Conservation (phyloP, 495 filamentous ascomycete species). For the Penicillium herquei region DNA sequence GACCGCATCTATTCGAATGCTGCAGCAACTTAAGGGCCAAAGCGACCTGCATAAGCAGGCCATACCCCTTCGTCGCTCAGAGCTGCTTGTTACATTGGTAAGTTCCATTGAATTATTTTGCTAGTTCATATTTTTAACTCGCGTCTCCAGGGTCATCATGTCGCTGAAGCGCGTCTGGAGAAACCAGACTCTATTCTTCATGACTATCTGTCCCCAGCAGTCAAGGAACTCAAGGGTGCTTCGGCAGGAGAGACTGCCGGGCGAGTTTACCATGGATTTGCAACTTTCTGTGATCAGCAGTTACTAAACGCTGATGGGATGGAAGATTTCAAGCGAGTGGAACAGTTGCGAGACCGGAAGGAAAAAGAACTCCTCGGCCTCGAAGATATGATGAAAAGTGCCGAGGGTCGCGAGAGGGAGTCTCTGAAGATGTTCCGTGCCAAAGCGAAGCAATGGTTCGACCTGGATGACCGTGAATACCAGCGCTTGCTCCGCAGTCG, state of each 20-base stretch:
- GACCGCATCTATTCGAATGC: constrained; percentile 84
- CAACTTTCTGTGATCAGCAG: constrained; percentile 91
- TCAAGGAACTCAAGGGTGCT: constrained; percentile 73
- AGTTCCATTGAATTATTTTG: constrained; percentile 11
- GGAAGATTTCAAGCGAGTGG: constrained; percentile 80
- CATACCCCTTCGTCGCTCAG: constrained; percentile 70
- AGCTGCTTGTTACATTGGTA: constrained; percentile 83
- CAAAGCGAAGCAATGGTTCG: constrained; percentile 84
- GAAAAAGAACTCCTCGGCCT: constrained; percentile 71
- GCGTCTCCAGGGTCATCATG: constrained; percentile 63
- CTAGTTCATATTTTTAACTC: constrained; percentile 14
- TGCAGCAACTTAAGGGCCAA: constrained; percentile 67
- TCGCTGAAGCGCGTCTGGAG: constrained; percentile 89
- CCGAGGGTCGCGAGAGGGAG: constrained; percentile 51
- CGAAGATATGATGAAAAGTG: constrained; percentile 51
- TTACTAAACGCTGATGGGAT: constrained; percentile 77
- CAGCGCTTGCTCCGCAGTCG: constrained; percentile 71
- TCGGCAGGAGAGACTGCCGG: constrained; percentile 72
- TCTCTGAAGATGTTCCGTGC: constrained; percentile 41
- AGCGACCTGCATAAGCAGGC: constrained; percentile 66
- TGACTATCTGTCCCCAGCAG: constrained; percentile 76
- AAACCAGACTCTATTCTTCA: constrained; percentile 87
- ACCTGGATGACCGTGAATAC: constrained; percentile 83
- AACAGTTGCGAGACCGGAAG: constrained; percentile 78
- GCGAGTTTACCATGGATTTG: constrained; percentile 90